Conservation (phyloP, 148 eudicot species). For the Vaccinium darrowii region DNA sequence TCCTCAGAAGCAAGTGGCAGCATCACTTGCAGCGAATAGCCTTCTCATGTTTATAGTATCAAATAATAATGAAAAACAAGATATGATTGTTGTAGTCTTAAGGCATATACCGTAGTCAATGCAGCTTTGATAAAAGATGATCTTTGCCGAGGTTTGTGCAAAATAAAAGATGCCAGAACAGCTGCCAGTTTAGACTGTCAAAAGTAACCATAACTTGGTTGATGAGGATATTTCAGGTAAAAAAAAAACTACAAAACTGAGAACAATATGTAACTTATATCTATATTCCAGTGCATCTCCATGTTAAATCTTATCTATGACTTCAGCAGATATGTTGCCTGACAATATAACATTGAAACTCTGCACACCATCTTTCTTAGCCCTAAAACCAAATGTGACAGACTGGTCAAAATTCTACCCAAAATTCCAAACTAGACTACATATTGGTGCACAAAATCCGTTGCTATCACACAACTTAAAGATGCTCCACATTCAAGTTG, state of each 20-base stretch:
- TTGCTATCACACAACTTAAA: background rate
- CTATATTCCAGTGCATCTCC: background rate
- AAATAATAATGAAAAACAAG: background rate
- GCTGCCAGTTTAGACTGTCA: conserved; percentile 83
- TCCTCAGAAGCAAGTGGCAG: background rate
- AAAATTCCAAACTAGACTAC: too few relatives aligned
- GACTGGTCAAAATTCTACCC: background rate
- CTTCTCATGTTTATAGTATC: conserved; percentile 1
- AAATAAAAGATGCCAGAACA: conserved; percentile 79
- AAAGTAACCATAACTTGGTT: conserved; percentile 9
- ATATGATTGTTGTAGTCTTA: background rate
- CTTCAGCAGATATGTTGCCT: background rate
- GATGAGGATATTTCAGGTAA: background rate
- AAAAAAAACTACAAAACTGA: background rate
- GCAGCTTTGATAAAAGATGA: conserved; percentile 75
- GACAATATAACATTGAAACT: background rate
- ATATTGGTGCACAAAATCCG: background rate
- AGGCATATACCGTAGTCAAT: conserved; percentile 61
- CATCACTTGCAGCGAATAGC: background rate
- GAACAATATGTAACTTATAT: background rate
- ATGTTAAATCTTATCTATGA: background rate
- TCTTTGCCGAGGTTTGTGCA: conserved; percentile 83
- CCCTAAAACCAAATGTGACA: background rate
- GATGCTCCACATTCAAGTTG: background rate
- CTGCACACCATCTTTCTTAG: background rate